A percentile compares a stretch with the other conserved stretches of the same genome.
phyloP scores from a whole-genome alignment of 495 filamentous ascomycete genomes.

The Hapsidospora chrysogenum region DNA sequence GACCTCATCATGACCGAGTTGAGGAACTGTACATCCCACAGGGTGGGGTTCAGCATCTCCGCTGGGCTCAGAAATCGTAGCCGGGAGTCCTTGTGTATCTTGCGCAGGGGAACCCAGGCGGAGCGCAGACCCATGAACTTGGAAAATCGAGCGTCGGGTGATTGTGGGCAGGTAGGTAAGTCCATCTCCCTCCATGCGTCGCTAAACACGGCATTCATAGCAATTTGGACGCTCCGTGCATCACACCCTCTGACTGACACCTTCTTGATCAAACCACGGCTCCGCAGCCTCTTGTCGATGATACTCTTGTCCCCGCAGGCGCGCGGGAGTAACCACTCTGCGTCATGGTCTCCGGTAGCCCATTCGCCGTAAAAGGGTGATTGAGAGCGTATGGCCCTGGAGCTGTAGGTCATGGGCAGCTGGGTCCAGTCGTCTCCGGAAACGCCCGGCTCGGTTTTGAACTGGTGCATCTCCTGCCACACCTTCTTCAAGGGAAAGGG shows the following conservation, averaged over 20 bases:
- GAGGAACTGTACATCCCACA: constrained; percentile 53
- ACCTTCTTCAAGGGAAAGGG: constrained; percentile 48
- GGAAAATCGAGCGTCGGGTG: constrained; percentile 9
- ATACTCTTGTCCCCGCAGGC: constrained; percentile 36
- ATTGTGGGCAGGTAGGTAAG: neutral
- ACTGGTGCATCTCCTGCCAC: constrained; percentile 36
- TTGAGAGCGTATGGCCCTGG: constrained; percentile 21
- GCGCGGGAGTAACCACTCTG: constrained; percentile 37
- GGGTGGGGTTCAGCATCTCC: constrained; percentile 48
- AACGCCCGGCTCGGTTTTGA: constrained; percentile 21
- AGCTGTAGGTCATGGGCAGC: constrained; percentile 26
- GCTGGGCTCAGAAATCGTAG: constrained; percentile 45
- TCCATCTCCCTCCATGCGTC: constrained; percentile 26
- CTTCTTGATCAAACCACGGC: constrained; percentile 47
- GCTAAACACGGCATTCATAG: constrained; percentile 40
- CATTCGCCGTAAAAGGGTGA: constrained; percentile 26
- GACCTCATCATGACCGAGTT: constrained; percentile 43
- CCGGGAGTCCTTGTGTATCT: constrained; percentile 47
- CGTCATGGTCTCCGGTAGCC: constrained; percentile 22
- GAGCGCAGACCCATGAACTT: constrained; percentile 34
- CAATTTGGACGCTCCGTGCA: constrained; percentile 40
- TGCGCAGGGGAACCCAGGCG: constrained; percentile 50
- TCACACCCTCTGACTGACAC: constrained; percentile 38
- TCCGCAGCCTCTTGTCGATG: constrained; percentile 44
- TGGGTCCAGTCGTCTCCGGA: constrained; percentile 42